Conservation (phyloP, 257 asterid genomes). For the Solanum medicagineum region DNA sequence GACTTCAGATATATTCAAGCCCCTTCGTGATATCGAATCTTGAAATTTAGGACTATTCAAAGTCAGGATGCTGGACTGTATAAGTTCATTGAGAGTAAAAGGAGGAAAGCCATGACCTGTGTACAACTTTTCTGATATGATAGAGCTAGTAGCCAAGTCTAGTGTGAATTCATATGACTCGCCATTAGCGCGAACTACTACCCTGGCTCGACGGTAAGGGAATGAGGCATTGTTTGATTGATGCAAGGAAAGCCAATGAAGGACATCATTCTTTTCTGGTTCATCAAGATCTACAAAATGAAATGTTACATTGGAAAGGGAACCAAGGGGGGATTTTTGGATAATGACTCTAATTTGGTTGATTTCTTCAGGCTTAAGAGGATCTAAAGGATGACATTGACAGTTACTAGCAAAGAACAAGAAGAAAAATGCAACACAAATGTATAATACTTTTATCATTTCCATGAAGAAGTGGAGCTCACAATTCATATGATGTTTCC, state of each 20-base stretch:
- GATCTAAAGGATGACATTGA: slow-evolving; percentile 51
- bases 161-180: slow-evolving; percentile 32
- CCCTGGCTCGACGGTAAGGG: slow-evolving; percentile 34
- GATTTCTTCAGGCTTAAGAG: slow-evolving; percentile 49
- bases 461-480: not conserved
- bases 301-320: not conserved
- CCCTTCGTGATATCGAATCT: slow-evolving; percentile 37
- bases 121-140: slow-evolving; percentile 30
- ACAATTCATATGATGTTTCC: not conserved
- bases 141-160: slow-evolving; percentile 17
- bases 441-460: not conserved
- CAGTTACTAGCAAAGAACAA: not conserved
- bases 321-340: not conserved
- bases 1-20: slow-evolving; percentile 47
- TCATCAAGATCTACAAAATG: slow-evolving; percentile 10
- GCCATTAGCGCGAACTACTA: slow-evolving; percentile 21
- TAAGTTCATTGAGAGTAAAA: slow-evolving; percentile 32
- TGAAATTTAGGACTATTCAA: slow-evolving; percentile 20
- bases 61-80: slow-evolving; percentile 23
- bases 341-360: slow-evolving; percentile 14
- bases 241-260: slow-evolving; percentile 23
- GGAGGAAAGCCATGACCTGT: slow-evolving; percentile 47
- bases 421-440: not conserved
- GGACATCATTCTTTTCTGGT: slow-evolving; percentile 30
- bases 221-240: slow-evolving; percentile 5